Evolutionary conservation across 2,329 filamentous ascomycete genomes (phyloP), one percentile per base, ranked within the genome.

Genomic region (Aspergillus carbonarius): DNA sequence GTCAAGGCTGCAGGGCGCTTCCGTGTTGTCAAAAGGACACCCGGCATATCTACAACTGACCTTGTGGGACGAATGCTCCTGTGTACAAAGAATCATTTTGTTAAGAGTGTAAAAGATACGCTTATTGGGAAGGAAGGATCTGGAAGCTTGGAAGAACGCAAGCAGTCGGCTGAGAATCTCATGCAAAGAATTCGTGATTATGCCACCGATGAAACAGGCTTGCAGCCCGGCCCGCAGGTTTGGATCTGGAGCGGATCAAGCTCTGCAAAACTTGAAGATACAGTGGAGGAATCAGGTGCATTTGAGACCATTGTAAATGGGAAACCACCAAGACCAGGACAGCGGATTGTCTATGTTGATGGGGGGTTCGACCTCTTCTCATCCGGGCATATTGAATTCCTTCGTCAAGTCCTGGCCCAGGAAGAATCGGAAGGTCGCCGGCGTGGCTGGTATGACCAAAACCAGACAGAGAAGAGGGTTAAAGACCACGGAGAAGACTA

Each of bases 21-120:
- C 85, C 93, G 96, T 78, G 92, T 99, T 17, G 95, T 99, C 47
- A 96, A 96, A 80, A 86, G 95, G 63, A 98, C 95, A 2, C 95
- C 95, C 0, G 93, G 92, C 60, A 99, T 99, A 70, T 96, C 92
- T 9, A 99, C 95, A 1, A 99, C 95, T 3, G 95, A 99, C 72
- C 84, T 99, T n/a, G 95, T 99, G 25, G 95, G 95, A 18, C 88
- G 95, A 69, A 99, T 99, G 95, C 82, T 99, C 69, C 82, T 98
- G 15, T 97, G 93, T 81, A 98, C 93, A n/a, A 89, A 88, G 72
- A 90, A 87, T 20, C 95, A 99, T 78, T 96, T 96, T 72, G 93
- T 98, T 74, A 89, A 87, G 68, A 93, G 89, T 0, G 82, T 97
- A 44, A 83, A 88, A 66, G 85, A 82, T 53, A 79, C 83, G 25